phyloP scores from a whole-genome alignment of 306 rosid genomes.

The Casuarina glauca region DNA sequence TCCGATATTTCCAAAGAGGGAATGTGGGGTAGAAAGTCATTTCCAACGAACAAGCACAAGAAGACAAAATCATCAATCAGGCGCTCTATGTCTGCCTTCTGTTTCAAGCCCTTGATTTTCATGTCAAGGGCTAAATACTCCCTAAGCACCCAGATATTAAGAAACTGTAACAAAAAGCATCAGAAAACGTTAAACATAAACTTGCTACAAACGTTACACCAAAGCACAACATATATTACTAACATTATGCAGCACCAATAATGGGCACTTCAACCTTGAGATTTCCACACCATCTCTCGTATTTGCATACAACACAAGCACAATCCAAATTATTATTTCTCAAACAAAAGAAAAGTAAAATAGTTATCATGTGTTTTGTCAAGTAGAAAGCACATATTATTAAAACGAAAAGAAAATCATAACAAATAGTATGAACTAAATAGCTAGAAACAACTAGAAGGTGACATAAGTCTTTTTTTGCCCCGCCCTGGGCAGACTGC shows the following conservation, averaged over 20 bases:
- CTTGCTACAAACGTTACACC: neutral
- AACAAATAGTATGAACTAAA: neutral
- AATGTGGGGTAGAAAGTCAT: conserved; percentile 38
- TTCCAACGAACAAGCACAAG: conserved; percentile 36
- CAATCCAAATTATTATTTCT: neutral
- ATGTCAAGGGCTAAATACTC: conserved; percentile 28
- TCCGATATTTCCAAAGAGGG: conserved; percentile 31
- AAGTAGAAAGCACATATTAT: neutral
- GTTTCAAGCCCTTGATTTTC: conserved; percentile 5
- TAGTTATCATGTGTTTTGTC: neutral
- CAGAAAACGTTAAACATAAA: conserved; percentile 9
- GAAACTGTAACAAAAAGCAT: conserved; percentile 23
- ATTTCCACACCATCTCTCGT: neutral
- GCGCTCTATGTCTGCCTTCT: conserved; percentile 21
- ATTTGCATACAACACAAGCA: neutral
- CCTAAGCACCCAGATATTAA: conserved; percentile 30
- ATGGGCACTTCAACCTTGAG: conserved; percentile 1
- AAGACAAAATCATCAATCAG: conserved; percentile 34
- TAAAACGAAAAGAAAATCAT: neutral
- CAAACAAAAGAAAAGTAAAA: neutral
- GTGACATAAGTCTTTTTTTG: no score
- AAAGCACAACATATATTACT: neutral
- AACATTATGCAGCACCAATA: neutral
- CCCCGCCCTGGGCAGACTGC: no score
- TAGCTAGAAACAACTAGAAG: neutral